These are phyloP conservation scores for Exophiala sideris DNA, from an alignment of 2,329 filamentous ascomycete genomes.

Conservation along the genomic window DNA sequence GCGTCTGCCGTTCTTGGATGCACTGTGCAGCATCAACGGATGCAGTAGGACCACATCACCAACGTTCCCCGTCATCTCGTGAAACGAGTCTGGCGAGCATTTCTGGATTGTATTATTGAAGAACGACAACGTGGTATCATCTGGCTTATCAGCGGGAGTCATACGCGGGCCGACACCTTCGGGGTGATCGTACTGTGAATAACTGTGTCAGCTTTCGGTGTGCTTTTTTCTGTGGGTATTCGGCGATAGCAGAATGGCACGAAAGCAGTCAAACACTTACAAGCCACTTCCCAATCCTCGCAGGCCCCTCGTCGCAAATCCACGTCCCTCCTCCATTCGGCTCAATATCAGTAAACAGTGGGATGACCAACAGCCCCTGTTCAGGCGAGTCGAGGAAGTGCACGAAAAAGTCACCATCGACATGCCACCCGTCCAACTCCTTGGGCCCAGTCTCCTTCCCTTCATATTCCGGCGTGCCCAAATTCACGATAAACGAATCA, in stretches of 20 bases:
- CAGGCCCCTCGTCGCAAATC: conserved; percentile 55
- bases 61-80: conserved; percentile 51
- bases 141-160: conserved; percentile 41
- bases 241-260: conserved; percentile 52
- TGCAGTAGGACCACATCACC: conserved; percentile 56
- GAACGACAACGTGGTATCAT: conserved; percentile 3
- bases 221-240: conserved; percentile 27
- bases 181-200: conserved; percentile 53
- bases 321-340: conserved; percentile 62
- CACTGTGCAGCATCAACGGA: conserved; percentile 55
- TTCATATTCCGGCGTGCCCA: conserved; percentile 56
- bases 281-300: no score
- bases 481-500: conserved; percentile 67
- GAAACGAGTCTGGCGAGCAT: conserved; percentile 36
- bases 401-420: conserved; percentile 69
- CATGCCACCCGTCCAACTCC: conserved; percentile 61
- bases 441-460: conserved; percentile 51
- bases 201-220: no score
- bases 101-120: not conserved
- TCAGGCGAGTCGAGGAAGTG: conserved; percentile 70
- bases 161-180: conserved; percentile 65
- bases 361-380: conserved; percentile 66
- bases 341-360: conserved; percentile 62
- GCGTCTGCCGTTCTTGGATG: conserved; percentile 48
- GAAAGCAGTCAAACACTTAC: no score